phyloP scores from a whole-genome alignment of 306 rosid genomes.

The Senna siamea region DNA sequence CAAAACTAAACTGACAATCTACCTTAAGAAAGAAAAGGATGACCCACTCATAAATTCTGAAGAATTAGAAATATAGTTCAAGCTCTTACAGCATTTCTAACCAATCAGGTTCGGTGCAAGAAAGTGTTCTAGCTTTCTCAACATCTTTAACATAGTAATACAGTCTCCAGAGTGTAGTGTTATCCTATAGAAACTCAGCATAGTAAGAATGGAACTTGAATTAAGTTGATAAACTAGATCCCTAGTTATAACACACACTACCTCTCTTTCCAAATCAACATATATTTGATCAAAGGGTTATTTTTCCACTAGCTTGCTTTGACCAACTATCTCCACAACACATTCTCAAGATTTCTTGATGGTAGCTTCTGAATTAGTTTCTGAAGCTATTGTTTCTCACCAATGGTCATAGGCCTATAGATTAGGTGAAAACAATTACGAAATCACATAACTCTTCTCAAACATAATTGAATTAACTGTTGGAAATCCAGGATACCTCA shows the following conservation, averaged over 20 bases:
- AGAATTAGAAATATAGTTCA: conserved; percentile 6
- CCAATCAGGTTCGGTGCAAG: conserved; percentile 40
- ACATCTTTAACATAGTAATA: conserved; percentile 71
- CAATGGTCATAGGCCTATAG: conserved; percentile 69
- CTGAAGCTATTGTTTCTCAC: conserved; percentile 72
- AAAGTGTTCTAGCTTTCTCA: conserved; percentile 67
- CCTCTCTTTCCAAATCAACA: conserved; percentile 82
- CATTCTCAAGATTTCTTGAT: conserved; percentile 62
- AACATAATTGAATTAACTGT: too few species aligned
- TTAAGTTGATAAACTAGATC: conserved; percentile 7
- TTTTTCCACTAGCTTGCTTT: conserved; percentile 42
- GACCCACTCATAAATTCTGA: neutral
- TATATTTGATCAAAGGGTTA: conserved; percentile 48
- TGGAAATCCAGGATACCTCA: too few species aligned
- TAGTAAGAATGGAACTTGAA: conserved; percentile 26
- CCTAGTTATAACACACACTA: conserved; percentile 22
- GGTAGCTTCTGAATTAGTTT: conserved; percentile 68
- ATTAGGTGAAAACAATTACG: conserved; percentile 11
- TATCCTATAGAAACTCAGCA: conserved; percentile 56
- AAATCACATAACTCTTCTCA: neutral
- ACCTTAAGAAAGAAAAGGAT: conserved; percentile 2
- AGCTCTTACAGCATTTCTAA: conserved; percentile 6
- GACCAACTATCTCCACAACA: conserved; percentile 65
- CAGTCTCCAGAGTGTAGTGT: conserved; percentile 80
- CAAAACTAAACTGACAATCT: neutral